These are phyloP conservation scores for Nissolia schottii DNA, from an alignment of 306 rosid species.

Conservation along the genomic window DNA sequence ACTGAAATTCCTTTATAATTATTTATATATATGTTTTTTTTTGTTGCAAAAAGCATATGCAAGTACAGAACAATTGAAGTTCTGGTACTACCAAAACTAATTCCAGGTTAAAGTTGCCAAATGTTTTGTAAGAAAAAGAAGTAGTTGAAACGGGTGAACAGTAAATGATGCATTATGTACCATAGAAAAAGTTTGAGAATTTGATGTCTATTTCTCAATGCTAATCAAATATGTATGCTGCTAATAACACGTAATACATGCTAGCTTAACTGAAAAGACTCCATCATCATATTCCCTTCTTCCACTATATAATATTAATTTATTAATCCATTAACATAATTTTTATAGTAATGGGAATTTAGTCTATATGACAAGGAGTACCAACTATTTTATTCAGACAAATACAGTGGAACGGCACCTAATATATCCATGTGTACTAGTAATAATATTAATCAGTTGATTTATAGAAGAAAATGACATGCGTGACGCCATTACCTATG, in stretches of 20 bases:
- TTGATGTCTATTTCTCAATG: constrained; percentile 1
- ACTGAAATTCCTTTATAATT: constrained; percentile 11
- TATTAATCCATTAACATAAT: neutral
- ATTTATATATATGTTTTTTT: too few species aligned
- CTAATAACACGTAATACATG: neutral
- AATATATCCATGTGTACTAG: too few species aligned
- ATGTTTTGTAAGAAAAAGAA: neutral
- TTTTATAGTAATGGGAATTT: neutral
- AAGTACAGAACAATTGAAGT: constrained; percentile 30
- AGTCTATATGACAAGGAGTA: neutral
- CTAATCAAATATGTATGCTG: neutral
- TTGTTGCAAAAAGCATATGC: constrained; percentile 19
- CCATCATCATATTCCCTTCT: neutral
- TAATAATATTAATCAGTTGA: neutral
- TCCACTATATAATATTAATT: neutral
- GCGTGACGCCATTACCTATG: neutral
- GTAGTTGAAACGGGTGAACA: constrained; percentile 77
- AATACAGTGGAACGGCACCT: neutral
- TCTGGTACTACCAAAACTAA: constrained; percentile 48
- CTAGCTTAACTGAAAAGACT: neutral
- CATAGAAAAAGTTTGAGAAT: constrained; percentile 33
- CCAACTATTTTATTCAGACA: neutral
- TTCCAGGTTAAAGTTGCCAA: constrained; percentile 5
- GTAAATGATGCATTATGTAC: constrained; percentile 34
- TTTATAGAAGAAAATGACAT: neutral